Conservation (phyloP, 441 rosid genomes). For the Gossypium laxum region DNA sequence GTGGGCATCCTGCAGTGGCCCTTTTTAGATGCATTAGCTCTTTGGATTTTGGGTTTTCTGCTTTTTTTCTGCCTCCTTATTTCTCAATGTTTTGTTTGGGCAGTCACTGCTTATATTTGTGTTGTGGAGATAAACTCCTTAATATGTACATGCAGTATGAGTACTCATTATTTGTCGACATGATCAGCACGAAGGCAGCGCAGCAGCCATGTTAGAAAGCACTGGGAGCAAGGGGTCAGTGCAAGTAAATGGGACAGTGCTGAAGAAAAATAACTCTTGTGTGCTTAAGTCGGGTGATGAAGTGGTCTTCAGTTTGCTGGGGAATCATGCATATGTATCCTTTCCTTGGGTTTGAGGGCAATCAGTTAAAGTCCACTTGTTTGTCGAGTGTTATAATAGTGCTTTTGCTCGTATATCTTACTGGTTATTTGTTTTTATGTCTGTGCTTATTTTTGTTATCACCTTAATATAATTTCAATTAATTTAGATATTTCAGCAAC, state of each 20-base stretch:
- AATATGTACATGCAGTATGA: conserved; percentile 53
- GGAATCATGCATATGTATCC: conserved; percentile 88
- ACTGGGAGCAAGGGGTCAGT: conserved; percentile 67
- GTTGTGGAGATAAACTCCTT: conserved; percentile 48
- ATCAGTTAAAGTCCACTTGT: neutral
- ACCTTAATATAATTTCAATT: conserved; percentile 24
- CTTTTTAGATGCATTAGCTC: conserved; percentile 9
- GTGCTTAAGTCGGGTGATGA: conserved; percentile 75
- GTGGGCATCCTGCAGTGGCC: conserved; percentile 1
- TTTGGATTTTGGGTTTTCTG: conserved; percentile 5
- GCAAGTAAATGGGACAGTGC: conserved; percentile 54
- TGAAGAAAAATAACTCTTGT: conserved; percentile 39
- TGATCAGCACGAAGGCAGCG: conserved; percentile 71
- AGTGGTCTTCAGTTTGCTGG: conserved; percentile 48
- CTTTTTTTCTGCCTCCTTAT: neutral
- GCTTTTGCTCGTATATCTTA: neutral
- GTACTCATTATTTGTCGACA: conserved; percentile 65
- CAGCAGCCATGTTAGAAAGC: conserved; percentile 62
- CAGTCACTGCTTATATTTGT: conserved; percentile 17
- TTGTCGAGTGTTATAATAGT: neutral
- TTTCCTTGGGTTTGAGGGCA: conserved; percentile 16
- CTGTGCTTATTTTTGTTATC: conserved; percentile 7
- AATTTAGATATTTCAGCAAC: conserved; percentile 55
- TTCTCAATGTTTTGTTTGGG: neutral
- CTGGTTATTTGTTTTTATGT: neutral